phyloP scores from a whole-genome alignment of 1,284 basidiomycete genomes.

The Ustilago cynodontis region DNA sequence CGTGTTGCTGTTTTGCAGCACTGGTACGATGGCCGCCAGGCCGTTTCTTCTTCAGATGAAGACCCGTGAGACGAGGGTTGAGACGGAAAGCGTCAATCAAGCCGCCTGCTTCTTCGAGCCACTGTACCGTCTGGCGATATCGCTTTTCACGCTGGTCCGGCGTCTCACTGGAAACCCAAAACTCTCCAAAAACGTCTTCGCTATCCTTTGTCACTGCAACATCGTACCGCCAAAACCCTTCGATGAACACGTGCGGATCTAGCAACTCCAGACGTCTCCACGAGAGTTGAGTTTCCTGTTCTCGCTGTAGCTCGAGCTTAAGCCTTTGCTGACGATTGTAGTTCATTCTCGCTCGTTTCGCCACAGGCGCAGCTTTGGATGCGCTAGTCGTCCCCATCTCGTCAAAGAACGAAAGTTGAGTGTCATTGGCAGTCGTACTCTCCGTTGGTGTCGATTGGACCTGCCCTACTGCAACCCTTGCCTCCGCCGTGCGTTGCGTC shows the following conservation, averaged over 20 bases:
- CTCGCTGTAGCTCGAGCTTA: conserved; percentile 59
- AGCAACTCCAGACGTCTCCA: conserved; percentile 57
- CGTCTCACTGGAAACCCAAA: conserved; percentile 23
- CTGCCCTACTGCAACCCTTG: background rate
- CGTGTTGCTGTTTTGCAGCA: conserved; percentile 17
- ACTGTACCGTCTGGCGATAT: conserved; percentile 72
- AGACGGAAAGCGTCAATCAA: conserved; percentile 89
- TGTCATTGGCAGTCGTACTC: conserved; percentile 1
- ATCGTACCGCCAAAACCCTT: conserved; percentile 61
- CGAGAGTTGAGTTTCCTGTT: conserved; percentile 62
- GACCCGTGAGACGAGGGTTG: conserved; percentile 72
- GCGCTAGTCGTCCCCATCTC: conserved; percentile 33
- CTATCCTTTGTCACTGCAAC: conserved; percentile 49
- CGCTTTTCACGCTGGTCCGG: conserved; percentile 30
- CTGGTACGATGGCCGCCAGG: conserved; percentile 11
- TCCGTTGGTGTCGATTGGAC: background rate
- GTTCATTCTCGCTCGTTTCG: conserved; percentile 36
- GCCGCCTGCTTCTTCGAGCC: conserved; percentile 85
- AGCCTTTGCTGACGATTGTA: conserved; percentile 47
- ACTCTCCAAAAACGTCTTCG: conserved; percentile 22
- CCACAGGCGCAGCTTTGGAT: conserved; percentile 19
- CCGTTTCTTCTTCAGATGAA: conserved; percentile 26
- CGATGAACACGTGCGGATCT: conserved; percentile 58
- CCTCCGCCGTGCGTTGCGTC: conserved; percentile 21
- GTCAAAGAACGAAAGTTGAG: conserved; percentile 58